Conservation (phyloP, 805 yeast genomes). For the Henningerozyma blattae region DNA sequence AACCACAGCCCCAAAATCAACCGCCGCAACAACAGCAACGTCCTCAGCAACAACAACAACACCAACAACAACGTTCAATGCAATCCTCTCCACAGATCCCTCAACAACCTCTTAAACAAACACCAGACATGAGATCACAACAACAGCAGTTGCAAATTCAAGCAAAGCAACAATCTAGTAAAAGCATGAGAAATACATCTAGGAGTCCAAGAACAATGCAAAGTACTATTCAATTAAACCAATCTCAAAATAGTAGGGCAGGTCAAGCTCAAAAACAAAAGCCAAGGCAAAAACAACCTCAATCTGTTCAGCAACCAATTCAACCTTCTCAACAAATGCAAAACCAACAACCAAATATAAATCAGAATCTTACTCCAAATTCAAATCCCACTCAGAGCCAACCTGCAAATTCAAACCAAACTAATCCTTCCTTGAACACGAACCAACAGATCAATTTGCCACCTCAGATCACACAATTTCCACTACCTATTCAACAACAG, state of each 20-base stretch:
- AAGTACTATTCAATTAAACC: neutral
- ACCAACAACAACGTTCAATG: neutral
- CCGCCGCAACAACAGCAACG: constrained; percentile 3
- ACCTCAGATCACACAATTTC: constrained; percentile 24
- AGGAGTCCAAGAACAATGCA: neutral
- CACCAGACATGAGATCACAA: neutral
- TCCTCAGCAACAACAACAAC: neutral
- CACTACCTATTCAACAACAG: constrained; percentile 22
- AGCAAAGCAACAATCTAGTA: neutral
- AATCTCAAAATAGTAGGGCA: neutral
- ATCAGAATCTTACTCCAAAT: neutral
- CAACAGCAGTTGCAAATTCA: neutral
- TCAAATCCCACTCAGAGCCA: neutral
- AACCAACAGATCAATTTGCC: constrained; percentile 15
- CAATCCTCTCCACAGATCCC: no score
- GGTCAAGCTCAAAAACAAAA: neutral
- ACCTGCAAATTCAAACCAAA: neutral
- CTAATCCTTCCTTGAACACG: neutral
- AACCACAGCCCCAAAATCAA: constrained; percentile 3
- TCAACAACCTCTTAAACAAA: no score
- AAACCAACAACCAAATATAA: neutral
- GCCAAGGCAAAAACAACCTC: constrained; percentile 1
- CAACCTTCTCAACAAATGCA: constrained; percentile 1
- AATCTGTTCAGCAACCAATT: constrained; percentile 3
- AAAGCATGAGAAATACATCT: neutral